Percentiles rank a stretch among this genome's conserved stretches.
Evolutionary conservation across 2,329 filamentous ascomycete species (phyloP).

Genomic region (Teratosphaeria destructans): DNA sequence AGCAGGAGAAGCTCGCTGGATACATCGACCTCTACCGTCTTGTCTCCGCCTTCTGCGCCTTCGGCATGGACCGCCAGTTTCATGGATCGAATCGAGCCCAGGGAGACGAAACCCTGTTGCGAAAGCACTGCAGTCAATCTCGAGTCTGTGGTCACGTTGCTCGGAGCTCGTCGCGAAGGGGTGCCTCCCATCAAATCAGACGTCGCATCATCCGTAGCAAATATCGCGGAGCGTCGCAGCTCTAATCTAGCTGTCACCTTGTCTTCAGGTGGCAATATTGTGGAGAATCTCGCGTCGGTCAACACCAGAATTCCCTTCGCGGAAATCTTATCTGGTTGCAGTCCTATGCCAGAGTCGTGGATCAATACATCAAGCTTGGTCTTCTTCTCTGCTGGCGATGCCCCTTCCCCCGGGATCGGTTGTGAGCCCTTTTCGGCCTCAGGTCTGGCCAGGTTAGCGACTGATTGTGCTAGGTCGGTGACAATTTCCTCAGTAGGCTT

Average conservation of each 20-base stretch:
- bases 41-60: conserved; percentile 52
- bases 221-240: conserved; percentile 69
- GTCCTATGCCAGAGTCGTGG: conserved; percentile 68
- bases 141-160: conserved; percentile 11
- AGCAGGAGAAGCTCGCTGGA: conserved; percentile 78
- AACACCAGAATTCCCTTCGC: conserved; percentile 73
- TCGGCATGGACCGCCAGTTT: conserved; percentile 44
- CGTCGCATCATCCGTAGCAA: conserved; percentile 56
- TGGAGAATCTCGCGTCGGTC: conserved; percentile 64
- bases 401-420: conserved; percentile 10
- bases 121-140: conserved; percentile 37
- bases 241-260: conserved; percentile 55
- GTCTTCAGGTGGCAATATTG: conserved; percentile 54
- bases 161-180: neutral
- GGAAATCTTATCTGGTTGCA: conserved; percentile 66
- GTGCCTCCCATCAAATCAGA: neutral
- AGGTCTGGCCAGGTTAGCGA: conserved; percentile 35
- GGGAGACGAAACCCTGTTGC: conserved; percentile 66
- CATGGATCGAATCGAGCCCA: conserved; percentile 79
- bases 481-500: conserved; percentile 49
- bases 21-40: conserved; percentile 67
- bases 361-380: conserved; percentile 64
- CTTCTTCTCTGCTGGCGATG: conserved; percentile 24
- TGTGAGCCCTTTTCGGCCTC: conserved; percentile 15
- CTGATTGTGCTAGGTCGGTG: conserved; percentile 63